These are phyloP conservation scores for Aspergillus taichungensis DNA, from an alignment of 495 filamentous ascomycete genomes.

Conservation along the genomic window DNA sequence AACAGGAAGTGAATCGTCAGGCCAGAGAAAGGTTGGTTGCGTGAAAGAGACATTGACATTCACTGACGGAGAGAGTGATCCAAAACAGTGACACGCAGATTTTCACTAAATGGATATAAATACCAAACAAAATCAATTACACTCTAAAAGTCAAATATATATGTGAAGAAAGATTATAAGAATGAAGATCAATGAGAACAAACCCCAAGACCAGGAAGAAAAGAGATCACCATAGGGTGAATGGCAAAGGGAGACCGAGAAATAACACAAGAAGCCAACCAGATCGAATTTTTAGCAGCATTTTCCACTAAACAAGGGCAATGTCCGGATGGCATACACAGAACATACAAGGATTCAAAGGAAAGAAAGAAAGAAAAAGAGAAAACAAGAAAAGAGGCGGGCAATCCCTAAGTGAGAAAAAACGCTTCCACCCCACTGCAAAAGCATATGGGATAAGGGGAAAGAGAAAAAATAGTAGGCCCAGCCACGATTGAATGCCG, in stretches of 20 bases:
- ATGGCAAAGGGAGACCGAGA: too few species aligned
- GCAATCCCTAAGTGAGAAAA: too few species aligned
- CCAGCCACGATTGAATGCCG: constrained; percentile 6
- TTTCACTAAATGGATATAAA: constrained; percentile 2
- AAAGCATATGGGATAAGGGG: constrained; percentile 1
- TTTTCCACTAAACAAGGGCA: background rate
- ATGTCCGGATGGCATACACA: background rate
- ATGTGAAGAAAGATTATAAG: background rate
- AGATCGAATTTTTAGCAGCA: background rate
- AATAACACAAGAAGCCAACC: background rate
- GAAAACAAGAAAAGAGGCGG: background rate
- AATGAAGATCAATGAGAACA: background rate
- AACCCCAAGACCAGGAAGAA: too few species aligned
- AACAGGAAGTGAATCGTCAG: constrained; percentile 6
- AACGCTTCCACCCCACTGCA: background rate
- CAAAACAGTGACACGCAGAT: constrained; percentile 4
- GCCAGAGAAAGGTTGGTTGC: background rate
- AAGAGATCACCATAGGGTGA: too few species aligned
- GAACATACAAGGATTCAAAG: background rate
- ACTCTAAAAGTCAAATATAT: background rate
- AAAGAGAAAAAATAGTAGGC: constrained; percentile 4
- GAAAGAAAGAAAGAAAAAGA: background rate
- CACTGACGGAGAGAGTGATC: constrained; percentile 5
- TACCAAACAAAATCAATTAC: constrained; percentile 5
- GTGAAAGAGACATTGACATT: constrained; percentile 10